Evolutionary conservation across 2,329 filamentous ascomycete species (phyloP).

Genomic region (Verticillium nonalfalfae): DNA sequence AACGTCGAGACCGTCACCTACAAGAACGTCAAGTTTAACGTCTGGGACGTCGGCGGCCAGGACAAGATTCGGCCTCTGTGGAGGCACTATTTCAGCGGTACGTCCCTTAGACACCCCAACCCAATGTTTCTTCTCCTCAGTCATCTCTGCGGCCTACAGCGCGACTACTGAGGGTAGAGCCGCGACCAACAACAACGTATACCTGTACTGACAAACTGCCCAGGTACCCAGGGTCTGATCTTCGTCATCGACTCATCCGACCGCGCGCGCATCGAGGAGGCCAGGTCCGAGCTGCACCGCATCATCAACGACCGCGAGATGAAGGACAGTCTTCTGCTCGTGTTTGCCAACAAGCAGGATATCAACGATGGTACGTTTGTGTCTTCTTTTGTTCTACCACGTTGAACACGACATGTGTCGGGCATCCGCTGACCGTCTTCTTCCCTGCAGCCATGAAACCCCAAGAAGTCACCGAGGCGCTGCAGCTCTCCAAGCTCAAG

Average conservation of each 20-base stretch:
- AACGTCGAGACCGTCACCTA: slow-evolving; percentile 99
- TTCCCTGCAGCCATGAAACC: slow-evolving; percentile 65
- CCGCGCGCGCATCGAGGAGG: slow-evolving; percentile 85
- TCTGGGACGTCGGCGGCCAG: slow-evolving; percentile 98
- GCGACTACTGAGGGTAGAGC: not conserved
- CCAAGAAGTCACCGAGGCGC: slow-evolving; percentile 70
- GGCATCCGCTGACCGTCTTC: not conserved
- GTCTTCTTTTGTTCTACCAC: not conserved
- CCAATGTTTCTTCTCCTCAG: slow-evolving; percentile 1
- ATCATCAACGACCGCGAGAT: slow-evolving; percentile 98
- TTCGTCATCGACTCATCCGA: slow-evolving; percentile 98
- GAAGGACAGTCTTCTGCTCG: slow-evolving; percentile 87
- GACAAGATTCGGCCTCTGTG: slow-evolving; percentile 97
- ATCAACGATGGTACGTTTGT: slow-evolving; percentile 60
- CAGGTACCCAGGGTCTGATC: slow-evolving; percentile 93
- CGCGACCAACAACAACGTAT: not conserved
- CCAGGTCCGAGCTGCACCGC: slow-evolving; percentile 85
- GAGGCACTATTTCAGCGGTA: slow-evolving; percentile 92
- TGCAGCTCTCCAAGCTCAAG: slow-evolving; percentile 71
- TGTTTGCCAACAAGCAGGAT: slow-evolving; percentile 99
- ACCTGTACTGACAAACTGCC: not conserved
- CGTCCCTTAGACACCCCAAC: slow-evolving; percentile 16
- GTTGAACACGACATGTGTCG: not conserved
- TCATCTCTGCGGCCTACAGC: not conserved
- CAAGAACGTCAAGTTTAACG: slow-evolving; percentile 99